Evolutionary conservation across 1,139 yeast species (phyloP).

Genomic region (Torulaspora pretoriensis): DNA sequence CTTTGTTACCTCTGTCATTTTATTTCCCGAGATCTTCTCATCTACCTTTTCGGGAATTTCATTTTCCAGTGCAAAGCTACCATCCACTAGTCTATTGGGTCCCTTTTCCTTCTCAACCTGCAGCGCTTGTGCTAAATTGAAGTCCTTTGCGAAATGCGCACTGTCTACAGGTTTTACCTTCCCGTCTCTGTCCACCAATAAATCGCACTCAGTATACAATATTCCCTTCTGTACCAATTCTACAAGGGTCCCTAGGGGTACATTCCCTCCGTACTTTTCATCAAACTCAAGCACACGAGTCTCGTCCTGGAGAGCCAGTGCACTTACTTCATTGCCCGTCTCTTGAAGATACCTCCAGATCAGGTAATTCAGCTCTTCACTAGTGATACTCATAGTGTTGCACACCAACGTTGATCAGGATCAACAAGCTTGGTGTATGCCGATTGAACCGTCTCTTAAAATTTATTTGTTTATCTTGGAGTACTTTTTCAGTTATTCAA

Average conservation of each 20-base stretch:
- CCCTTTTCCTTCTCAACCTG: constrained; percentile 34
- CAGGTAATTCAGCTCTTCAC: constrained; percentile 82
- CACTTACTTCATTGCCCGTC: constrained; percentile 71
- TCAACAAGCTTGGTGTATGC: not conserved
- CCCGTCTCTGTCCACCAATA: constrained; percentile 41
- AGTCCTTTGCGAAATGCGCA: constrained; percentile 30
- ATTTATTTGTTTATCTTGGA: not conserved
- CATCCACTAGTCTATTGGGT: constrained; percentile 33
- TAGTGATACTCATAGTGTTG: constrained; percentile 65
- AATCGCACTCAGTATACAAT: constrained; percentile 57
- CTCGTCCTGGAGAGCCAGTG: constrained; percentile 78
- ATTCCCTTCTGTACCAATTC: constrained; percentile 82
- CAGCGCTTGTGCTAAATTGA: constrained; percentile 41
- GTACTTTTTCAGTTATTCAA: not conserved
- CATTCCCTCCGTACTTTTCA: constrained; percentile 42
- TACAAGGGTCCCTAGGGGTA: constrained; percentile 74
- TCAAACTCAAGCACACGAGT: constrained; percentile 61
- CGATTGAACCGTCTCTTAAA: not conserved
- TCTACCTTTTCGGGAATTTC: constrained; percentile 13
- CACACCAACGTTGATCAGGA: not conserved
- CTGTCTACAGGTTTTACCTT: constrained; percentile 27
- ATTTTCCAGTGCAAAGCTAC: constrained; percentile 33
- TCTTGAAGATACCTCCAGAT: constrained; percentile 94
- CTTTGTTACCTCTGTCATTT: not conserved
- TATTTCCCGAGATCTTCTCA: constrained; percentile 20